Percentiles rank a stretch among this genome's conserved stretches.
phyloP scores from a whole-genome alignment of 805 yeast species.

The Kazachstania taianensis region DNA sequence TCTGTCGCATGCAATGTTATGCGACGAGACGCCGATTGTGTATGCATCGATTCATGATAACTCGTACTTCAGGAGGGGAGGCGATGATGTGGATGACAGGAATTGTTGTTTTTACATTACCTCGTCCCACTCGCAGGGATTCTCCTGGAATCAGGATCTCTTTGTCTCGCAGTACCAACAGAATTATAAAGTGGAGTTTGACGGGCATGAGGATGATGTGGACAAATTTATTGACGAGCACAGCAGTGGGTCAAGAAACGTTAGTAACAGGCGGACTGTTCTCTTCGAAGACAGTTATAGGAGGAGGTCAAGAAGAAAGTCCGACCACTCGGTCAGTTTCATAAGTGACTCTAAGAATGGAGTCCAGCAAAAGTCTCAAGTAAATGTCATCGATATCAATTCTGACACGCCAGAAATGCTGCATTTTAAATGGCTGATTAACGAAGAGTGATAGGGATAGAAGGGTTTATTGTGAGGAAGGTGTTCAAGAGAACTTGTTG shows the following conservation, averaged over 20 bases:
- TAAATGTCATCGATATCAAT: background rate
- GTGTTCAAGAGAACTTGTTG: too few species aligned
- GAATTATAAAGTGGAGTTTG: slow-evolving; percentile 29
- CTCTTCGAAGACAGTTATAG: background rate
- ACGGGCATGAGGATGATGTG: slow-evolving; percentile 9
- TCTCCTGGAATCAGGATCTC: slow-evolving; percentile 64
- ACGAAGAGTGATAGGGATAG: background rate
- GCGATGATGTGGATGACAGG: background rate
- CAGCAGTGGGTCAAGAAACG: too few species aligned
- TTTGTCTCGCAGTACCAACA: slow-evolving; percentile 68
- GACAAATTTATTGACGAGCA: slow-evolving; percentile 7
- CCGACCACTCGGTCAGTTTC: slow-evolving; percentile 20
- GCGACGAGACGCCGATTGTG: slow-evolving; percentile 4
- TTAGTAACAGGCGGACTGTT: too few species aligned
- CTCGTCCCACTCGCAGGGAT: slow-evolving; percentile 54
- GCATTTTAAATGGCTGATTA: slow-evolving; percentile 1
- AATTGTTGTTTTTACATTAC: slow-evolving; percentile 12
- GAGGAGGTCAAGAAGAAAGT: slow-evolving; percentile 20
- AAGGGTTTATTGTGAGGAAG: too few species aligned
- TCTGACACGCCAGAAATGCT: background rate
- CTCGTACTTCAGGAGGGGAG: background rate
- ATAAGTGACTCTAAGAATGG: slow-evolving; percentile 22
- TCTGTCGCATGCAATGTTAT: slow-evolving; percentile 2
- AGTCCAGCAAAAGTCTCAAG: slow-evolving; percentile 7
- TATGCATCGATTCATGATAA: slow-evolving; percentile 1